Evolutionary conservation across 2,329 filamentous ascomycete genomes (phyloP).

Genomic region (Cordyceps cicadae): DNA sequence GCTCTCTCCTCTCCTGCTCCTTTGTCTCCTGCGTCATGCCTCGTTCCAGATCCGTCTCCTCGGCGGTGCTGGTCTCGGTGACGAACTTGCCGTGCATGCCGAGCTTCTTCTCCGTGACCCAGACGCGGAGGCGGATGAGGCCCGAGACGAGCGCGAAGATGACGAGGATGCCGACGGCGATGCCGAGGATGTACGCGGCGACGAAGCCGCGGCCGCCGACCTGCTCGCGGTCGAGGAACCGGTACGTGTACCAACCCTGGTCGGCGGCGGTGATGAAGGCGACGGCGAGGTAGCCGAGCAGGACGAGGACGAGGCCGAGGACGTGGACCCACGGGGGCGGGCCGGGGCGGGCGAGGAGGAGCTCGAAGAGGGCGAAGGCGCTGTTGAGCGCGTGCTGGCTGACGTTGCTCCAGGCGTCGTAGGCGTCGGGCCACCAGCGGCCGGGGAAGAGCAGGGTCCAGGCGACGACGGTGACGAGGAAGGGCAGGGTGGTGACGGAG

Average conservation of each 20-base stretch:
- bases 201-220: conserved; percentile 40
- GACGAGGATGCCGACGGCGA: conserved; percentile 43
- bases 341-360: conserved; percentile 57
- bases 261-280: conserved; percentile 66
- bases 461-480: conserved; percentile 64
- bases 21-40: background rate
- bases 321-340: conserved; percentile 55
- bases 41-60: background rate
- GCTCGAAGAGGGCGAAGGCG: conserved; percentile 66
- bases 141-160: conserved; percentile 45
- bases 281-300: conserved; percentile 63
- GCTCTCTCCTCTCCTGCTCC: background rate
- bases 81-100: conserved; percentile 36
- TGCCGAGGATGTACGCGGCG: conserved; percentile 49
- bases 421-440: conserved; percentile 43
- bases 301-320: conserved; percentile 58
- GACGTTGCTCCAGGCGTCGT: conserved; percentile 55
- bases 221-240: conserved; percentile 61
- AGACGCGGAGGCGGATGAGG: conserved; percentile 41
- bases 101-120: conserved; percentile 40
- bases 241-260: conserved; percentile 68
- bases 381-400: conserved; percentile 70
- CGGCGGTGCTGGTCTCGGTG: conserved; percentile 12
- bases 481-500: conserved; percentile 53
- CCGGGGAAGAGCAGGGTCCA: conserved; percentile 53